A percentile compares a stretch with the other conserved stretches of the same genome.
phyloP scores from a whole-genome alignment of 306 rosid genomes.

The Purshia tridentata region DNA sequence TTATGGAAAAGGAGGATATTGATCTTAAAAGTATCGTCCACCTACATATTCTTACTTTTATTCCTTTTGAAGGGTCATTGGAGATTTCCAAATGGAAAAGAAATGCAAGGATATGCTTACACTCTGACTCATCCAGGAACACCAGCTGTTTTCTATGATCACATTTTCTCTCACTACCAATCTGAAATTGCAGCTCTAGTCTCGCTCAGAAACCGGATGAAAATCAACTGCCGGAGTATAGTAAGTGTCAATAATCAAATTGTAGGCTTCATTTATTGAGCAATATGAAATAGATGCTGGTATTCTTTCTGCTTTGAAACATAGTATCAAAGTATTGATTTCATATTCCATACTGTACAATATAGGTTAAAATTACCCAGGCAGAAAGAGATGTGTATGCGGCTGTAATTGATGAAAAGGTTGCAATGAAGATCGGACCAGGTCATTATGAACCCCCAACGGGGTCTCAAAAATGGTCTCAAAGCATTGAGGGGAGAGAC shows the following conservation, averaged over 20 bases:
- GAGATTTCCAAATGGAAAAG: conserved; percentile 88
- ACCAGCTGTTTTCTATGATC: conserved; percentile 85
- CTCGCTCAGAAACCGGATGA: conserved; percentile 63
- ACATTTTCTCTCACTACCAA: conserved; percentile 64
- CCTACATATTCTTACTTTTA: conserved; percentile 12
- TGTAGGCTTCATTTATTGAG: neutral
- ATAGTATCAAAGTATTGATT: conserved; percentile 10
- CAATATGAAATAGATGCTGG: neutral
- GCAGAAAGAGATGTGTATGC: conserved; percentile 94
- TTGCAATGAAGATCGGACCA: conserved; percentile 91
- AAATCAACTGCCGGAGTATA: conserved; percentile 69
- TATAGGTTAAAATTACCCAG: conserved; percentile 64
- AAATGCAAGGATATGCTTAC: conserved; percentile 99
- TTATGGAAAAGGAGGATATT: neutral
- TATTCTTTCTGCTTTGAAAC: neutral
- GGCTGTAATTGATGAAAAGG: conserved; percentile 61
- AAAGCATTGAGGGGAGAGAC: conserved; percentile 63
- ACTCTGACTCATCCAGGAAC: conserved; percentile 98
- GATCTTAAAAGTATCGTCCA: neutral
- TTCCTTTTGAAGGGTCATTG: conserved; percentile 85
- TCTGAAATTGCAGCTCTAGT: conserved; percentile 60
- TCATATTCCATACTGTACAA: conserved; percentile 18
- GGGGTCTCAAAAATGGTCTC: conserved; percentile 57
- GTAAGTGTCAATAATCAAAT: conserved; percentile 49
- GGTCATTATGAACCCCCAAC: conserved; percentile 81